Percentiles rank a stretch among this genome's conserved stretches.
These are phyloP conservation scores for Pinus tabuliformis DNA, from an alignment of 75 land plant genomes.

Conservation along the genomic window DNA sequence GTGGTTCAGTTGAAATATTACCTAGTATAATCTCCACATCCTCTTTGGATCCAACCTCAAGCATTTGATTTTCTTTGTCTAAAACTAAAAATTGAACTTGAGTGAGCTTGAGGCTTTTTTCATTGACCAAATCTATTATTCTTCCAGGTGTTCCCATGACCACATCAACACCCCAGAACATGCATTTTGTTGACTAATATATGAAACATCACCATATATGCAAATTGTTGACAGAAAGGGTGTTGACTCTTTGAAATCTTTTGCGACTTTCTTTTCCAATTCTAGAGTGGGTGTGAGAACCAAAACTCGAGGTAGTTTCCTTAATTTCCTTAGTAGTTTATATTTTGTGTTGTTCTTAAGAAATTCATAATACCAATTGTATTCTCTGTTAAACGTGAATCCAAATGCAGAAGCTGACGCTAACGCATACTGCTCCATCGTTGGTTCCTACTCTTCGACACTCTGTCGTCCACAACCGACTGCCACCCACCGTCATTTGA, in stretches of 20 bases:
- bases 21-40: conserved; percentile 84
- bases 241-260: conserved; percentile 90
- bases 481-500: too few relatives aligned
- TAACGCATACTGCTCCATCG: too few relatives aligned
- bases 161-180: conserved; percentile 85
- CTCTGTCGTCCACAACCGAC: too few relatives aligned
- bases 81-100: conserved; percentile 82
- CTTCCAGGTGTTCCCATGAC: conserved; percentile 98
- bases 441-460: too few relatives aligned
- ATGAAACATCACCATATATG: conserved; percentile 96
- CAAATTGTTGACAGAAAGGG: conserved; percentile 78
- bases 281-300: conserved; percentile 95
- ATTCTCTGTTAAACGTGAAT: too few relatives aligned
- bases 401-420: too few relatives aligned
- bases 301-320: conserved; percentile 70
- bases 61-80: conserved; percentile 98
- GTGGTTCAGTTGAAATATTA: conserved; percentile 67
- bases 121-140: conserved; percentile 75
- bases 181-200: conserved; percentile 62
- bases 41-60: conserved; percentile 97
- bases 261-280: conserved; percentile 94
- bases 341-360: too few relatives aligned
- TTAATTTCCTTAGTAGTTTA: conserved; percentile 17
- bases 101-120: conserved; percentile 49
- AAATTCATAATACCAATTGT: too few relatives aligned